These are phyloP conservation scores for Colletotrichum shisoi DNA, from an alignment of 2,329 filamentous ascomycete species.

Conservation along the genomic window DNA sequence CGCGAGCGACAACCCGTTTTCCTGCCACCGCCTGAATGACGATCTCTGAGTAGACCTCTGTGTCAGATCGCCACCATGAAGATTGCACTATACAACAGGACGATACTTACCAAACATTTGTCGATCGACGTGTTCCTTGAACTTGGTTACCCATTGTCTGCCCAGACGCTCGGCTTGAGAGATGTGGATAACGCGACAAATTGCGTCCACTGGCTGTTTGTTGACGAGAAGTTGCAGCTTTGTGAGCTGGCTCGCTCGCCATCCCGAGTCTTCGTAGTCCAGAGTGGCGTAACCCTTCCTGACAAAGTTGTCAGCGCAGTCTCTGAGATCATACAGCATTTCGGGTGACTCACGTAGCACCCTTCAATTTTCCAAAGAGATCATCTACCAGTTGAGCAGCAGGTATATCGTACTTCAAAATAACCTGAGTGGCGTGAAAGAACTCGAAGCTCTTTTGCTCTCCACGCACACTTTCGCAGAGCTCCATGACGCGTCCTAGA, in stretches of 20 bases:
- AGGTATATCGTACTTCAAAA: constrained; percentile 89
- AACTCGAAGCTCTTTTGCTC: constrained; percentile 88
- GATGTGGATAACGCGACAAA: constrained; percentile 85
- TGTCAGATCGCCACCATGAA: not conserved
- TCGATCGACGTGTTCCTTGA: constrained; percentile 94
- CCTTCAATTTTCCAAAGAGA: constrained; percentile 96
- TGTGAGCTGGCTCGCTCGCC: constrained; percentile 78
- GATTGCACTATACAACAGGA: too few species aligned
- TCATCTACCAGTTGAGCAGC: constrained; percentile 92
- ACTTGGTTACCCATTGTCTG: constrained; percentile 88
- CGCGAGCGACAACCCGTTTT: constrained; percentile 82
- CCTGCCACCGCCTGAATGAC: constrained; percentile 92
- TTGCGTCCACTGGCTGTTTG: constrained; percentile 89
- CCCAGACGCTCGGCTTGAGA: constrained; percentile 84
- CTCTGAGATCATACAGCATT: not conserved
- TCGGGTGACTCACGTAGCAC: constrained; percentile 66
- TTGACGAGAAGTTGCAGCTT: constrained; percentile 96
- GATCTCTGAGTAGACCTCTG: constrained; percentile 66
- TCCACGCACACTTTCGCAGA: constrained; percentile 89
- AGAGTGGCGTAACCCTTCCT: constrained; percentile 91
- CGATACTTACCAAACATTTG: constrained; percentile 77
- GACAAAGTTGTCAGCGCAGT: constrained; percentile 2
- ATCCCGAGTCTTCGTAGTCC: constrained; percentile 96
- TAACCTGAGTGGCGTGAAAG: constrained; percentile 91
- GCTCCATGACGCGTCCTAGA: constrained; percentile 90